phyloP scores from a whole-genome alignment of 768 basidiomycete genomes.

The Trametes elegans region DNA sequence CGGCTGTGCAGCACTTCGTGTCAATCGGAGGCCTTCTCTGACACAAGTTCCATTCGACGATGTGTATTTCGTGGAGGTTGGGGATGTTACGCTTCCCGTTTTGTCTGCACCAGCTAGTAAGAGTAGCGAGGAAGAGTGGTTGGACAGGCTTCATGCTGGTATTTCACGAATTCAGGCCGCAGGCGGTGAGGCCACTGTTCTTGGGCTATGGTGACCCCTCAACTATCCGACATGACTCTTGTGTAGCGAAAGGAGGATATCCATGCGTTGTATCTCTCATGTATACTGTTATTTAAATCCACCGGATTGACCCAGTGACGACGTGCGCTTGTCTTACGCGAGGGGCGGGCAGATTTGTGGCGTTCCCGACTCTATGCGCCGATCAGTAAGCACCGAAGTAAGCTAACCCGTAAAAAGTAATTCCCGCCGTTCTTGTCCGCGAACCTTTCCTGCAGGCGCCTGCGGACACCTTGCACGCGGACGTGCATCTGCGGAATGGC shows the following conservation, averaged over 20 bases:
- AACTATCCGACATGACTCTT: too few species aligned
- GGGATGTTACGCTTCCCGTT: slow-evolving; percentile 19
- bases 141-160: slow-evolving; percentile 17
- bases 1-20: slow-evolving; percentile 44
- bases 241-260: too few species aligned
- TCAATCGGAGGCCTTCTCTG: slow-evolving; percentile 64
- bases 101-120: neutral
- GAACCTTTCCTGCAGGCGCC: neutral
- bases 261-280: too few species aligned
- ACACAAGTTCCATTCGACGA: slow-evolving; percentile 47
- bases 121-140: slow-evolving; percentile 12
- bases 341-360: too few species aligned
- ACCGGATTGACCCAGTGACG: too few species aligned
- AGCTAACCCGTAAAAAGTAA: neutral
- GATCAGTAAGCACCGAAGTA: neutral
- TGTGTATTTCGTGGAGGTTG: slow-evolving; percentile 66
- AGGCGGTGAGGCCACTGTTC: slow-evolving; percentile 19
- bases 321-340: too few species aligned
- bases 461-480: slow-evolving; percentile 4
- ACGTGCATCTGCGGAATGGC: slow-evolving; percentile 18
- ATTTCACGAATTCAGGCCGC: slow-evolving; percentile 10
- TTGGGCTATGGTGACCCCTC: slow-evolving; percentile 20
- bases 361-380: too few species aligned
- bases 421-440: neutral
- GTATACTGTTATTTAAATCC: too few species aligned